These are phyloP conservation scores for Solanum bulbocastanum DNA, from an alignment of 257 asterid genomes.

Conservation along the genomic window DNA sequence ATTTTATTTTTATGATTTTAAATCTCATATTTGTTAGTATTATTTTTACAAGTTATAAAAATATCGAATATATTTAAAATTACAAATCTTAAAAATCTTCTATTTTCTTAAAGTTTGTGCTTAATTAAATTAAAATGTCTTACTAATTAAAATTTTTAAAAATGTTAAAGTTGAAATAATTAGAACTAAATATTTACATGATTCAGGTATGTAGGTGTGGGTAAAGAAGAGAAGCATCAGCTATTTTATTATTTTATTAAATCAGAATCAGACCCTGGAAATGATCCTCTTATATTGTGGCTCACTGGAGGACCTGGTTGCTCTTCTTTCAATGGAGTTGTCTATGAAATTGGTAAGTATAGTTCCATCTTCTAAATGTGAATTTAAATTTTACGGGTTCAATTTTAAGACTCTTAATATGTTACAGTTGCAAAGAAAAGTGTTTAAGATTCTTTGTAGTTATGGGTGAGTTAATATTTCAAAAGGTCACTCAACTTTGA, in stretches of 20 bases:
- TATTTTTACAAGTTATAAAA: no score
- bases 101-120: not conserved
- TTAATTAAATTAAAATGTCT: not conserved
- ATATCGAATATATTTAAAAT: no score
- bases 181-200: not conserved
- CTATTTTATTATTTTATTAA: conserved; percentile 28
- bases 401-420: no score
- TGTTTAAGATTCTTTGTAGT: not conserved
- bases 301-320: conserved; percentile 45
- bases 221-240: conserved; percentile 12
- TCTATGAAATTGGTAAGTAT: conserved; percentile 25
- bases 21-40: not conserved
- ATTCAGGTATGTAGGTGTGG: conserved; percentile 31
- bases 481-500: no score
- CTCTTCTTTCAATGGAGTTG: conserved; percentile 14
- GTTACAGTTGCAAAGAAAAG: accelerated
- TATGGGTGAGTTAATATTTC: not conserved
- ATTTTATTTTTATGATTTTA: no score
- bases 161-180: not conserved
- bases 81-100: not conserved
- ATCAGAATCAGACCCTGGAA: conserved; percentile 10
- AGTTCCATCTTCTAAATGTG: not conserved
- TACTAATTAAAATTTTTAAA: not conserved
- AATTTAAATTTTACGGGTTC: no score
- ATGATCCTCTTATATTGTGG: conserved; percentile 35